phyloP scores from a whole-genome alignment of 192 early-diverging fungal species.

The Umbelopsis vinacea region DNA sequence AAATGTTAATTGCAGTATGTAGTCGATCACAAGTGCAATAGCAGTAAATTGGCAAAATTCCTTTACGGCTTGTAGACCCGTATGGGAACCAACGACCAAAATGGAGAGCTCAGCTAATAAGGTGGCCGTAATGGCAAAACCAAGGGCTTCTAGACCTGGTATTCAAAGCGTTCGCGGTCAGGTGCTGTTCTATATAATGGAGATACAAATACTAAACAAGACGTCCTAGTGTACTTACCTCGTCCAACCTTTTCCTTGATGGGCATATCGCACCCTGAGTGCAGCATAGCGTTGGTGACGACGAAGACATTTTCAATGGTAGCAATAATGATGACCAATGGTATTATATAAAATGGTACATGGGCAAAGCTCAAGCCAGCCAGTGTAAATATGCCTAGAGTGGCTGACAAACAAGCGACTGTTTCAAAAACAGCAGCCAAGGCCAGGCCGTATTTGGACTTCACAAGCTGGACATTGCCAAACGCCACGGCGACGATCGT shows the following conservation, averaged over 20 bases:
- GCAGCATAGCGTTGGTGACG: slow-evolving; percentile 73
- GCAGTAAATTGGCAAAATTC: slow-evolving; percentile 78
- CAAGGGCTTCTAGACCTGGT: slow-evolving; percentile 66
- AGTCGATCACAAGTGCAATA: slow-evolving; percentile 74
- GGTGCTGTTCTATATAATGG: not conserved
- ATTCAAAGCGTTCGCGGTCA: not conserved
- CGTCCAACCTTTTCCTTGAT: slow-evolving; percentile 74
- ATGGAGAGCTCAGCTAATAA: slow-evolving; percentile 60
- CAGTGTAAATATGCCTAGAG: slow-evolving; percentile 65
- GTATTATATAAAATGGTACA: slow-evolving; percentile 71
- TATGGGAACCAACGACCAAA: slow-evolving; percentile 60
- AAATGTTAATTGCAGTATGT: slow-evolving; percentile 81
- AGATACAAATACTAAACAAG: not conserved
- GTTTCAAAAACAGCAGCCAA: slow-evolving; percentile 70
- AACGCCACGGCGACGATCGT: slow-evolving; percentile 70
- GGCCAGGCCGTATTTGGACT: slow-evolving; percentile 75
- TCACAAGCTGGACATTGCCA: slow-evolving; percentile 70
- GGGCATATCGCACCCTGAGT: slow-evolving; percentile 68
- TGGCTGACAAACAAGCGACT: slow-evolving; percentile 63
- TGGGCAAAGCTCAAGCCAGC: slow-evolving; percentile 60
- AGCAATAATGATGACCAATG: slow-evolving; percentile 71
- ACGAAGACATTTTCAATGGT: slow-evolving; percentile 80
- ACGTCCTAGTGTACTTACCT: slow-evolving; percentile 36
- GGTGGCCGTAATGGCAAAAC: slow-evolving; percentile 64
- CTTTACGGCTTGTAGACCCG: slow-evolving; percentile 63